Conservation (phyloP, 352 stramenopile species). For the Pythium volutum region DNA sequence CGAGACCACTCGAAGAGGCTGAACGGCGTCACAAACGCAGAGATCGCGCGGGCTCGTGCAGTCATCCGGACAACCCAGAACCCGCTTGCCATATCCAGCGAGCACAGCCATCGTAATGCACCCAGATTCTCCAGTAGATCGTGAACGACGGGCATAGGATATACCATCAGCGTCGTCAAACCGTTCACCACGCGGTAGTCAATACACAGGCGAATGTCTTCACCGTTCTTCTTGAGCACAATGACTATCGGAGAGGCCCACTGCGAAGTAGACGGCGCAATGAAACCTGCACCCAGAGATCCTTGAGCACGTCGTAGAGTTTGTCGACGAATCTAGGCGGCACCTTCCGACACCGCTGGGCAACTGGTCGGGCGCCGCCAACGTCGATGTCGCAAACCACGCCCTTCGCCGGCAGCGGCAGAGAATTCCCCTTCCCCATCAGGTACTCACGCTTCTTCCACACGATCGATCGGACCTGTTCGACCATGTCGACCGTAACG, state of each 20-base stretch:
- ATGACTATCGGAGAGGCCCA: conserved; percentile 39
- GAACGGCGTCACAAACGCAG: conserved; percentile 22
- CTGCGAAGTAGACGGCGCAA: conserved; percentile 16
- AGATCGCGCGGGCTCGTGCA: conserved; percentile 7
- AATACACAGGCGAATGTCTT: conserved; percentile 33
- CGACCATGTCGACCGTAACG: conserved; percentile 1
- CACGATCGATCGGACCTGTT: conserved; percentile 1
- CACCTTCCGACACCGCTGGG: conserved; percentile 16
- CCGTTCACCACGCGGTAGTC: conserved; percentile 26
- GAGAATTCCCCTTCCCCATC: no score
- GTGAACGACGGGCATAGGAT: conserved; percentile 25
- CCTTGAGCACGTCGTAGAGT: conserved; percentile 29
- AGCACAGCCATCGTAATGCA: conserved; percentile 20
- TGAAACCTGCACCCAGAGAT: conserved; percentile 23
- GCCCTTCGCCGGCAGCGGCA: conserved; percentile 13
- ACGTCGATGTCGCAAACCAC: conserved; percentile 39
- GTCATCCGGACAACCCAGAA: conserved; percentile 28
- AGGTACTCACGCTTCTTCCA: neutral
- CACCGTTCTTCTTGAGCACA: conserved; percentile 38
- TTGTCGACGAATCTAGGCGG: conserved; percentile 22
- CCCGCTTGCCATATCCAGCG: conserved; percentile 24
- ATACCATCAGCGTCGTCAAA: conserved; percentile 26
- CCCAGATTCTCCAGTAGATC: conserved; percentile 24
- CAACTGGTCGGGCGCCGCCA: conserved; percentile 15
- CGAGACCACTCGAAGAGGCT: conserved; percentile 19